phyloP scores from a whole-genome alignment of 805 yeast genomes.

The Candida ponderosae region DNA sequence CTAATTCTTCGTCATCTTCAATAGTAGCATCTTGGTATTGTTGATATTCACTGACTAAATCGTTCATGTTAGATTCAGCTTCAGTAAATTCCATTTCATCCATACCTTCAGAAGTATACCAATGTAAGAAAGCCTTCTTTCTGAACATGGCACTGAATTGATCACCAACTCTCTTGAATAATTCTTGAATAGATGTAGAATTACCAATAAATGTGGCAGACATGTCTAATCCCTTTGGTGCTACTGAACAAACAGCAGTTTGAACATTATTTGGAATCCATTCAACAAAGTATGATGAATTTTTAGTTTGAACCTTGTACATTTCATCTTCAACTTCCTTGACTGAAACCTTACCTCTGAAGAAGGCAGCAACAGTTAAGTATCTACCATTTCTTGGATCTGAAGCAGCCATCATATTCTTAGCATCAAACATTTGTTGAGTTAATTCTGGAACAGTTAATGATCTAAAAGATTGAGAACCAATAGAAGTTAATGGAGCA shows the following conservation, averaged over 20 bases:
- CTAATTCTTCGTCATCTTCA: constrained; percentile 58
- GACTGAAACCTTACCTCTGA: constrained; percentile 98
- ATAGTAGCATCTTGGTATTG: constrained; percentile 93
- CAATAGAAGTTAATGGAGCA: constrained; percentile 89
- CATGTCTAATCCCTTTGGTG: constrained; percentile 81
- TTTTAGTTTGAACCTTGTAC: constrained; percentile 86
- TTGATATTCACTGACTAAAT: constrained; percentile 91
- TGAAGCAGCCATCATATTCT: constrained; percentile 98
- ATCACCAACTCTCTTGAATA: constrained; percentile 95
- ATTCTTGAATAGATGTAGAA: constrained; percentile 96
- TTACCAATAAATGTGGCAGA: constrained; percentile 95
- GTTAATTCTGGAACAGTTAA: constrained; percentile 93
- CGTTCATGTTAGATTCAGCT: constrained; percentile 97
- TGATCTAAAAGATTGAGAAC: constrained; percentile 91
- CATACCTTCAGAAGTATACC: constrained; percentile 99
- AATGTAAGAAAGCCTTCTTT: constrained; percentile 98
- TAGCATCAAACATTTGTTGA: constrained; percentile 96
- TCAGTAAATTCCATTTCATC: constrained; percentile 98
- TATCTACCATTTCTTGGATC: constrained; percentile 96
- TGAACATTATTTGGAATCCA: constrained; percentile 99
- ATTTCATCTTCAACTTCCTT: constrained; percentile 97
- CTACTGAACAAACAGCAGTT: constrained; percentile 96
- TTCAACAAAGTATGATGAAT: constrained; percentile 94
- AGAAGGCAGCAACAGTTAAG: constrained; percentile 96
- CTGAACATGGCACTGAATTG: constrained; percentile 97